Conservation (phyloP, 345 rosid species). For the Punica granatum region DNA sequence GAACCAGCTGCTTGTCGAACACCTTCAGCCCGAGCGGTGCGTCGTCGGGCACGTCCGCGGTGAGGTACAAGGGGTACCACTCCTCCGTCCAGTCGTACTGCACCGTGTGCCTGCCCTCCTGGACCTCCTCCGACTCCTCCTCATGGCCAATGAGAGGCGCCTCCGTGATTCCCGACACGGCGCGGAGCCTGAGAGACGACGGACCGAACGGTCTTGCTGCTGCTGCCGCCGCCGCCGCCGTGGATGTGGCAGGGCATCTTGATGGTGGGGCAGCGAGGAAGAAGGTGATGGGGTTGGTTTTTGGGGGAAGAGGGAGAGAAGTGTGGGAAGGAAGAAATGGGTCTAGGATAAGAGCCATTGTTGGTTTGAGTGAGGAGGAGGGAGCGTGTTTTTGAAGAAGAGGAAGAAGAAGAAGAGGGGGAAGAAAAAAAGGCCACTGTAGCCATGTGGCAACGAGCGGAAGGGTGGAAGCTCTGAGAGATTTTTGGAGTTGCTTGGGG, state of each 20-base stretch:
- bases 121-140: conserved; percentile 5
- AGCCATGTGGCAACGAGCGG: too few species aligned
- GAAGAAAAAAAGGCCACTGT: neutral
- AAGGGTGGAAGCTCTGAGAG: neutral
- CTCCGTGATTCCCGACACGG: conserved; percentile 10
- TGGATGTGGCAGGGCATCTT: neutral
- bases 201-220: neutral
- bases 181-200: conserved; percentile 1
- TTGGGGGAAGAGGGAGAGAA: conserved; percentile 18
- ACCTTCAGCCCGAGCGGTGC: conserved; percentile 90
- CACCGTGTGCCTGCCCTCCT: conserved; percentile 13
- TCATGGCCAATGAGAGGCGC: conserved; percentile 7
- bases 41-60: conserved; percentile 73
- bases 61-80: conserved; percentile 87
- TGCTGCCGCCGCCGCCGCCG: neutral
- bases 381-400: neutral
- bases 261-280: conserved; percentile 1
- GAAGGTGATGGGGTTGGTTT: conserved; percentile 4
- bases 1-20: conserved; percentile 67
- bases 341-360: neutral
- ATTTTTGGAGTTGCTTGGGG: conserved; percentile 17
- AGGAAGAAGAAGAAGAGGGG: neutral
- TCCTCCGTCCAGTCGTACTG: conserved; percentile 85
- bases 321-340: conserved; percentile 19
- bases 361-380: neutral